Evolutionary conservation across 495 filamentous ascomycete genomes (phyloP), one percentile per base, ranked within the genome.

Genomic region (Neurospora africana): DNA sequence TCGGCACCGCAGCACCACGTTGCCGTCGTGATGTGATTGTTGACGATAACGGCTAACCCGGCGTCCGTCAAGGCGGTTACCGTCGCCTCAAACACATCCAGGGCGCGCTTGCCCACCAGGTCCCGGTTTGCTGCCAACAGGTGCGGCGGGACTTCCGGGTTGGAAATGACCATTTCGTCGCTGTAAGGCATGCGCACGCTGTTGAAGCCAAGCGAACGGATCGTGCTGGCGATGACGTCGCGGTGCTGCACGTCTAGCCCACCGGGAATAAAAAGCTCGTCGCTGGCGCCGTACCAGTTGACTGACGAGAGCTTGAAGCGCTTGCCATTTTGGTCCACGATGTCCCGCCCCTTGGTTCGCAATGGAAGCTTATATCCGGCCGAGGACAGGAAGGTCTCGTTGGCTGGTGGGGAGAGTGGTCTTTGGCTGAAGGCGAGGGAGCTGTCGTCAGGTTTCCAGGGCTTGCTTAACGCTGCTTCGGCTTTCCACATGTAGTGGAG

Each of bases 241-340:
- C 88, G 86, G 76, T 89, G 87, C 73, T 83, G 84, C 6, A 86
- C 75, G 53, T 90, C 87, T 41, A 90, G 81, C 10, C 88, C 88
- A 17, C 86, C 85, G 7, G 86, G 86, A n/a, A 89, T 83, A 77
- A 86, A 89, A 33, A 86, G 76, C 79, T 87, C 84, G 73, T 90
- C 88, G 72, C 84, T 87, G 13, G 82, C 88, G 21, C 88, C 88
- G 75, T 89, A 90, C 88, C 88, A 90, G 77, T 90, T 90, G 75
- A 90, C 80, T 35, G 84, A 86, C 19, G 86, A 81, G 15, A 90
- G 82, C 77, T 87, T 87, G 76, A 87, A 84, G 37, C 85, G 82
- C 40, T 79, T 78, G 35, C 83, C 84, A 8, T 81, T 74, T 4
- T 83, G 76, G 77, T 90, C 87, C 38, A 88, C 81, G n/a, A 90